Percentiles rank a stretch among this genome's conserved stretches.
phyloP scores from a whole-genome alignment of 1,284 basidiomycete genomes.

The Ustilago loliicola region DNA sequence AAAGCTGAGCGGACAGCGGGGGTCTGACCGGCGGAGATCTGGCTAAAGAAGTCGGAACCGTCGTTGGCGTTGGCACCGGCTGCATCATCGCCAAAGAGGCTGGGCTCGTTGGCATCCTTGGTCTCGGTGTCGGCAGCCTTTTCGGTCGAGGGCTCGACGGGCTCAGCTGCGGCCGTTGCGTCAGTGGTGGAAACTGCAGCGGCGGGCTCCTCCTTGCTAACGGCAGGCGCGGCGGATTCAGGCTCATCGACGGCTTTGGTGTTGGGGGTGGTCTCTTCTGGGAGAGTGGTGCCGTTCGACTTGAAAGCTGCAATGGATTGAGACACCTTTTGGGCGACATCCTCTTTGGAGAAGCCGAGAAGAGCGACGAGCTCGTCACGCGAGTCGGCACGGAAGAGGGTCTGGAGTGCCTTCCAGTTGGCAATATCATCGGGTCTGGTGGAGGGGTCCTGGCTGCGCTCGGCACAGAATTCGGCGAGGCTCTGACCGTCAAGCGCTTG shows the following conservation, averaged over 20 bases:
- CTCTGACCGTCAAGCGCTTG: slow-evolving; percentile 76
- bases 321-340: slow-evolving; percentile 83
- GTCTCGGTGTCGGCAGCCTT: slow-evolving; percentile 71
- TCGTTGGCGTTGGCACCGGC: slow-evolving; percentile 75
- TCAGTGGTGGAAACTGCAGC: slow-evolving; percentile 73
- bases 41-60: slow-evolving; percentile 88
- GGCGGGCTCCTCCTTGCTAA: slow-evolving; percentile 73
- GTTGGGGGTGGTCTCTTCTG: slow-evolving; percentile 64
- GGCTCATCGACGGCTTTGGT: slow-evolving; percentile 56
- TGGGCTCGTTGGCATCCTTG: slow-evolving; percentile 73
- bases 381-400: slow-evolving; percentile 89
- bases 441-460: slow-evolving; percentile 58
- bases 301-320: slow-evolving; percentile 82
- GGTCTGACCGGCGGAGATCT: slow-evolving; percentile 72
- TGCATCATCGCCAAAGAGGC: slow-evolving; percentile 86
- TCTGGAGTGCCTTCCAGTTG: slow-evolving; percentile 87
- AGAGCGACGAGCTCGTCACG: slow-evolving; percentile 90
- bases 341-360: slow-evolving; percentile 91
- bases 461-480: slow-evolving; percentile 65
- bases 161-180: slow-evolving; percentile 3
- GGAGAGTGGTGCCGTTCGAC: slow-evolving; percentile 60
- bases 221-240: slow-evolving; percentile 42
- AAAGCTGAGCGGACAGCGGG: slow-evolving; percentile 73
- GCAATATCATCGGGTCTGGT: slow-evolving; percentile 72
- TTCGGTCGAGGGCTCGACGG: slow-evolving; percentile 11